Percentiles rank a stretch among this genome's conserved stretches.
phyloP scores from a whole-genome alignment of 495 filamentous ascomycete species.

The Lasiosphaeris hirsuta region DNA sequence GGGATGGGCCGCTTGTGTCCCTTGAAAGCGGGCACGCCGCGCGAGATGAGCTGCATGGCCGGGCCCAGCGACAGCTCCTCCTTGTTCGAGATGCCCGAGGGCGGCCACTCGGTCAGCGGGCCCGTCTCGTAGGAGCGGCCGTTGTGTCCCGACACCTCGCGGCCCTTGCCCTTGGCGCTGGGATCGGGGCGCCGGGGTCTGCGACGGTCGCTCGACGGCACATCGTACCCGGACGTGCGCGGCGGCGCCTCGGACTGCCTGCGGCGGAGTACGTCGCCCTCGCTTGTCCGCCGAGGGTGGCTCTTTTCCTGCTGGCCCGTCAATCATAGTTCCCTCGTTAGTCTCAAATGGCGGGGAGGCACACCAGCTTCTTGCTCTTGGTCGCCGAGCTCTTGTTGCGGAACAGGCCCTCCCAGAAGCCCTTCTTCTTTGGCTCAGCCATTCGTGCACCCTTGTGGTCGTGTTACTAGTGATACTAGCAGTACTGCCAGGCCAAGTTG shows the following conservation, averaged over 20 bases:
- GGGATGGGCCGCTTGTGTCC: conserved; percentile 45
- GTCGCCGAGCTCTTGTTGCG: conserved; percentile 34
- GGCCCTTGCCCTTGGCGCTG: conserved; percentile 38
- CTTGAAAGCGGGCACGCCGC: conserved; percentile 45
- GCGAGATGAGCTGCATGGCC: conserved; percentile 46
- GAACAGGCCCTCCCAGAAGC: conserved; percentile 37
- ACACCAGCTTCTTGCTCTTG: conserved; percentile 30
- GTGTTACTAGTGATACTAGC: background rate
- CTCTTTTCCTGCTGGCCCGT: conserved; percentile 23
- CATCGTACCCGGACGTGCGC: no score
- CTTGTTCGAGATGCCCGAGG: conserved; percentile 37
- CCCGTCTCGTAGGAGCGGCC: conserved; percentile 31
- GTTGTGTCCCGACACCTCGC: conserved; percentile 24
- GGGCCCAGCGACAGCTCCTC: conserved; percentile 44
- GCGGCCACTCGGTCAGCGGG: conserved; percentile 48
- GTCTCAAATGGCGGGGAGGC: conserved; percentile 8
- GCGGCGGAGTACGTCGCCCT: conserved; percentile 27
- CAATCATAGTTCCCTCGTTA: conserved; percentile 1
- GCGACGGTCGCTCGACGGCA: conserved; percentile 29
- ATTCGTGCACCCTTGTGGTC: conserved; percentile 4
- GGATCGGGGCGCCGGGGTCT: conserved; percentile 39
- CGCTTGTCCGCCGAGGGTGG: conserved; percentile 25
- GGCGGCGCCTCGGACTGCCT: conserved; percentile 13
- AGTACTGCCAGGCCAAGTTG: background rate
- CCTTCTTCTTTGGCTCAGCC: conserved; percentile 29